Conservation (phyloP, 805 yeast species). For the Cyberlindnera sargentensis region DNA sequence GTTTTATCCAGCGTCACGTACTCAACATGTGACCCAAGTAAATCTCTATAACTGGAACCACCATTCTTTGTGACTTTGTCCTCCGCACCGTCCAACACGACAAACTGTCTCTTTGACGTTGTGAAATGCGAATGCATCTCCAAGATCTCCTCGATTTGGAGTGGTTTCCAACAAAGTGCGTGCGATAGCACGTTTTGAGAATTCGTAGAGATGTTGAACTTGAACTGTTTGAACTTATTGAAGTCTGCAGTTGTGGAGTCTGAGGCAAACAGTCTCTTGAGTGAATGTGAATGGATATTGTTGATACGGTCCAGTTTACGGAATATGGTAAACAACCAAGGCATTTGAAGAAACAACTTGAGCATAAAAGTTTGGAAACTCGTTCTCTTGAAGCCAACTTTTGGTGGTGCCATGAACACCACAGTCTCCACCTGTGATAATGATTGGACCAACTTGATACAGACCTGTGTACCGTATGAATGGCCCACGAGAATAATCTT, state of each 20-base stretch:
- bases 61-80: conserved; percentile 20
- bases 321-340: conserved; percentile 15
- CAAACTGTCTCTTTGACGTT: conserved; percentile 1
- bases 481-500: conserved; percentile 51
- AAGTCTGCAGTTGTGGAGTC: conserved; percentile 9
- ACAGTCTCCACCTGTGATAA: conserved; percentile 6
- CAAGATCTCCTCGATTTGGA: conserved; percentile 12
- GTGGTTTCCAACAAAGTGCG: conserved; percentile 14
- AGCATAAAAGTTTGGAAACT: conserved; percentile 1
- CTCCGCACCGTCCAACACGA: conserved; percentile 18
- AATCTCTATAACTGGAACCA: conserved; percentile 16
- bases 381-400: conserved; percentile 9
- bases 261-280: conserved; percentile 14
- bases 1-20: conserved; percentile 14
- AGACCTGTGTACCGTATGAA: conserved; percentile 63
- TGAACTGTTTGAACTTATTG: conserved; percentile 22
- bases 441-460: conserved; percentile 31
- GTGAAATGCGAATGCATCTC: conserved; percentile 5
- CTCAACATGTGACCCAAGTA: conserved; percentile 12
- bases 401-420: conserved; percentile 45
- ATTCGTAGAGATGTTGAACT: conserved; percentile 19
- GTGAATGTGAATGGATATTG: conserved; percentile 17
- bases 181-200: conserved; percentile 18
- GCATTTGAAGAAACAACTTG: conserved; percentile 3
- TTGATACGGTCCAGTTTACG: conserved; percentile 21